Base-by-base conservation (phyloP, 208 protist genomes). In the Tetramitus jugosus region DNA sequence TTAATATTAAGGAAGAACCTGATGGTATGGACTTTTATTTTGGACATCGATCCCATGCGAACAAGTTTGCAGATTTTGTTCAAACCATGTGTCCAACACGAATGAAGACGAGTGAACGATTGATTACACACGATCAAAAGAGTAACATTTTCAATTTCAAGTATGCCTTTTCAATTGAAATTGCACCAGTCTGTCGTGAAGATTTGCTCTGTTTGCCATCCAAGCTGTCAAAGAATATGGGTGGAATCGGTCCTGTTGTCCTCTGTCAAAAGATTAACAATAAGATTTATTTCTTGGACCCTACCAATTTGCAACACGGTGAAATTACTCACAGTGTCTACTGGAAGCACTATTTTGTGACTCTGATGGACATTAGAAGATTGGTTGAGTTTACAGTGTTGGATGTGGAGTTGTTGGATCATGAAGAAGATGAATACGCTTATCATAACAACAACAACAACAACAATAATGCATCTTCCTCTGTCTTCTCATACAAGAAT, bases 11-110 rank as follows among this genome's bases (percentile, higher is more conserved):
- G 75, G 87, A 92, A 75, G 82, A 93, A 76, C 87, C 92, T 0
- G 96, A 98, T 79, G 98, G 98, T 52, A 79, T 99, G 23, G 97
- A 99, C 83, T 99, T 99, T 76, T 99, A 92, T 88, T 99, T 98
- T 85, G 80, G 60, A n/a, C 87, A 94, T 84, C 91, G 92, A 62
- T 91, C 84, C 62, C 94, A 99, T 84, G 97, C 96, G 13, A 79
- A 94, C 45, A 96, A 97, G 76, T 97, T 99, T 69, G 75, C 97
- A 42, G 94, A 98, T 52, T 99, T 99, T 82, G 77, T 98, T 37
- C 86, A 93, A 80, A 83, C 87, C 20, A 86, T 95, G 37, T 88
- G 91, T 29, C 96, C 96, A 17, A 86, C 88, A 93, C 65, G 92
- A 93, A n/a, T 42, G 6, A 68, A 40, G 29, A 53, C 42, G 23